Conservation (phyloP, 805 yeast species). For the Metschnikowia proteae region DNA sequence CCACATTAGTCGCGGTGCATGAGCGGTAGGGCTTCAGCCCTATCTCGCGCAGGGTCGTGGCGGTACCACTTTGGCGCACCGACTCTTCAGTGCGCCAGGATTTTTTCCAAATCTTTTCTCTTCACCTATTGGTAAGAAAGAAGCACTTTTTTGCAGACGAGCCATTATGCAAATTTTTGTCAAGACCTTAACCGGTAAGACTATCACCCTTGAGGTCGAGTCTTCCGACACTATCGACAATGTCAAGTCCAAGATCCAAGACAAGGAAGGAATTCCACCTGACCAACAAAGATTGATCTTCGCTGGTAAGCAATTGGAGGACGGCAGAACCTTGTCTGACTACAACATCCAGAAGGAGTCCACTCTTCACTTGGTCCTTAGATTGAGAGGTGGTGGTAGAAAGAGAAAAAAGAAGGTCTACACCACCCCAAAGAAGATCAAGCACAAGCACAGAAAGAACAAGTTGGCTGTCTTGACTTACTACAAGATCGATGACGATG, state of each 20-base stretch:
- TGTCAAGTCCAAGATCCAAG: conserved; percentile 97
- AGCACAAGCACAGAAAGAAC: conserved; percentile 99
- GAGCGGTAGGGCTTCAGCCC: conserved; percentile 15
- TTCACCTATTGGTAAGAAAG: conserved; percentile 41
- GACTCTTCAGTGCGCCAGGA: neutral
- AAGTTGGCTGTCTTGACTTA: conserved; percentile 98
- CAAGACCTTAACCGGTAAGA: conserved; percentile 98
- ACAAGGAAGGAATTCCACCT: conserved; percentile 99
- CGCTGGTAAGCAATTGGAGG: conserved; percentile 99
- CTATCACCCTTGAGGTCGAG: conserved; percentile 98
- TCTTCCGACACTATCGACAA: conserved; percentile 98
- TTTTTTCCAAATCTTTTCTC: conserved; percentile 9
- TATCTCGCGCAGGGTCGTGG: conserved; percentile 2
- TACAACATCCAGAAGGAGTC: conserved; percentile 99
- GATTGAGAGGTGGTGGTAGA: conserved; percentile 91
- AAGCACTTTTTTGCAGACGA: conserved; percentile 42
- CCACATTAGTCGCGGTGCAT: no score
- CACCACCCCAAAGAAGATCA: conserved; percentile 99
- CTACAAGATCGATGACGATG: conserved; percentile 99
- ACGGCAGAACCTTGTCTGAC: conserved; percentile 97
- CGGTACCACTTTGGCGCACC: neutral
- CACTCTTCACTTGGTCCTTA: conserved; percentile 89
- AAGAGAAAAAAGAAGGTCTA: conserved; percentile 99
- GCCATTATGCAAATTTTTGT: conserved; percentile 89
- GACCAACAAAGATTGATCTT: conserved; percentile 99